A percentile compares a stretch with the other conserved stretches of the same genome.
phyloP scores from a whole-genome alignment of 2,329 filamentous ascomycete species.

The Colletotrichum trifolii region DNA sequence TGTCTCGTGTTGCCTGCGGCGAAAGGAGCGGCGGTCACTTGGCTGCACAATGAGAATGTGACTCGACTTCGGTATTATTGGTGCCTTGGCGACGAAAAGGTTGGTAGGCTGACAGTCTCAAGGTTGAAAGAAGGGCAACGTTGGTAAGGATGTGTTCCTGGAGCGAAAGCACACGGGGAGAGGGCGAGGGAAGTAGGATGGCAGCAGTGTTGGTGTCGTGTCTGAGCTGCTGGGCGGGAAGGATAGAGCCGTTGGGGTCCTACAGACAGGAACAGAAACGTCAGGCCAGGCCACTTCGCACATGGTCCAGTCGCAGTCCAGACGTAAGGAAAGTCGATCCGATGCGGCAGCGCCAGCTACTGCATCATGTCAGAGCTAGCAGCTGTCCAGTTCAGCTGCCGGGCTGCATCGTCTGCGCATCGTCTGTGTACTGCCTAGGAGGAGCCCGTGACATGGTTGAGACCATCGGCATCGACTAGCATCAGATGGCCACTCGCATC shows the following conservation, averaged over 20 bases:
- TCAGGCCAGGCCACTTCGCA: conserved; percentile 34
- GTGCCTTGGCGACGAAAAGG: conserved; percentile 31
- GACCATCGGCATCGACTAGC: not conserved
- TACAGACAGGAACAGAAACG: not conserved
- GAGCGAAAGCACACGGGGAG: conserved; percentile 1
- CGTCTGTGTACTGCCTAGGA: conserved; percentile 22
- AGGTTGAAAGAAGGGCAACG: conserved; percentile 16
- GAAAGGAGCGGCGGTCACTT: conserved; percentile 21
- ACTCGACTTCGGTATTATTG: conserved; percentile 17
- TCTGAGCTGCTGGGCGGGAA: conserved; percentile 16
- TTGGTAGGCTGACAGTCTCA: conserved; percentile 34
- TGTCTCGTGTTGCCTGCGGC: conserved; percentile 3
- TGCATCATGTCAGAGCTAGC: conserved; percentile 33
- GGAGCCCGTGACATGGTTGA: conserved; percentile 34
- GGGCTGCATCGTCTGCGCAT: conserved; percentile 9
- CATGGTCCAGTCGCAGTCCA: conserved; percentile 41
- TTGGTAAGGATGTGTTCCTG: conserved; percentile 11
- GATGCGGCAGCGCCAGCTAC: not conserved
- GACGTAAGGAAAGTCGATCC: conserved; percentile 16
- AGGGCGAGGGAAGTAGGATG: conserved; percentile 2
- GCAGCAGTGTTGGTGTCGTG: conserved; percentile 16
- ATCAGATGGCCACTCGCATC: conserved; percentile 23
- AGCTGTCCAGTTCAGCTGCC: not conserved
- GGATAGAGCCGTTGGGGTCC: not conserved
- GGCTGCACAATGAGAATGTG: conserved; percentile 17